Percentiles rank a stretch among this genome's conserved stretches.
Conservation (phyloP, 139 green algal species). For the Nannochloris sp. region DNA sequence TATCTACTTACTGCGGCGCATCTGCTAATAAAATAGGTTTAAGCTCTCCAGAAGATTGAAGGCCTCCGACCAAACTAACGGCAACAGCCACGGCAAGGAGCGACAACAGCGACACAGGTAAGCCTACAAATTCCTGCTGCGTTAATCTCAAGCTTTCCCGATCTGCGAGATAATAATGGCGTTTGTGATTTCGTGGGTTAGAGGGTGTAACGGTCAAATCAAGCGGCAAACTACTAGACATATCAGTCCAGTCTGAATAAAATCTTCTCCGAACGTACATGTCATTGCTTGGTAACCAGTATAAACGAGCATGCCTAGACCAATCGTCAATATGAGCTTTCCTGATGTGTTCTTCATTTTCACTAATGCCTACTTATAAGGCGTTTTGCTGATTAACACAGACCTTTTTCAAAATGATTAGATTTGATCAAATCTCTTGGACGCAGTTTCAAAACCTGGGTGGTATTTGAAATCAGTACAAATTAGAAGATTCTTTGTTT, state of each 20-base stretch:
- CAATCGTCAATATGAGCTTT: background rate
- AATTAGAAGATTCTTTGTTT: no score
- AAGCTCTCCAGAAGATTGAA: slow-evolving; percentile 7
- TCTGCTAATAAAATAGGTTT: slow-evolving; percentile 11
- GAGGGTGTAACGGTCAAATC: background rate
- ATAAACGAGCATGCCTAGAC: background rate
- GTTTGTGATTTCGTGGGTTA: background rate
- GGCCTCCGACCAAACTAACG: background rate
- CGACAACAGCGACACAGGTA: slow-evolving; percentile 7
- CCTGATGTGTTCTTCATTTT: background rate
- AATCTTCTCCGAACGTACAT: slow-evolving; percentile 2
- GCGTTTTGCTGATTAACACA: no score
- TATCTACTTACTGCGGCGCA: background rate
- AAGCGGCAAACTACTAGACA: background rate
- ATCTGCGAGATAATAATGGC: slow-evolving; percentile 7
- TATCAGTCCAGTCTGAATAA: no score
- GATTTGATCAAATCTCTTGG: no score
- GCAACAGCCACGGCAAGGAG: slow-evolving; percentile 4
- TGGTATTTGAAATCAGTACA: no score
- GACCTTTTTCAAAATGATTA: no score
- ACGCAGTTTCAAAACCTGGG: no score
- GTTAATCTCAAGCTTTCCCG: slow-evolving; percentile 7
- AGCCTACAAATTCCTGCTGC: slow-evolving; percentile 16
- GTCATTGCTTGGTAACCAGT: slow-evolving; percentile 20
- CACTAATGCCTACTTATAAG: no score